Percentiles rank a stretch among this genome's conserved stretches.
Evolutionary conservation across 345 rosid species (phyloP).

Genomic region (Camelina laxa): DNA sequence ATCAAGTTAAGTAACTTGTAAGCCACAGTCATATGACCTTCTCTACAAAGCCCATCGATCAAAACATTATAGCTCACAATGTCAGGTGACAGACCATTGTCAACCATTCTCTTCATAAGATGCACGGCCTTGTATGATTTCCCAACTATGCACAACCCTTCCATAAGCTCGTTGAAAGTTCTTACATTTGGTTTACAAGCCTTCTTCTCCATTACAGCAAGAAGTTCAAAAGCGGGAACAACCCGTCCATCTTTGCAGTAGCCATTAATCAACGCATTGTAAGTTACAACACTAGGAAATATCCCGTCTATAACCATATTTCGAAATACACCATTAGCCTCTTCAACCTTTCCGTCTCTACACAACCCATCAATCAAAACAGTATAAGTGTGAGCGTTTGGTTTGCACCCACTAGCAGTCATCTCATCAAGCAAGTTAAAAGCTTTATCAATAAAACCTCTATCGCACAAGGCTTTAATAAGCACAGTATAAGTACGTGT

Average conservation of each 20-base stretch:
- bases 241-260: slow-evolving; percentile 54
- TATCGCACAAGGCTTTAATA: slow-evolving; percentile 53
- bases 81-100: slow-evolving; percentile 50
- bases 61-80: slow-evolving; percentile 51
- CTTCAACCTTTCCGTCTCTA: slow-evolving; percentile 52
- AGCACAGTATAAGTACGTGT: slow-evolving; percentile 53
- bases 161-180: slow-evolving; percentile 62
- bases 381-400: slow-evolving; percentile 53
- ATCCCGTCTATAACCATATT: slow-evolving; percentile 48
- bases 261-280: slow-evolving; percentile 58
- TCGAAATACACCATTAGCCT: slow-evolving; percentile 51
- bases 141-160: slow-evolving; percentile 56
- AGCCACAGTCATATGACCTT: slow-evolving; percentile 50
- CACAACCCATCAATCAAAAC: slow-evolving; percentile 56
- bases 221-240: slow-evolving; percentile 55
- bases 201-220: slow-evolving; percentile 54
- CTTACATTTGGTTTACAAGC: slow-evolving; percentile 55
- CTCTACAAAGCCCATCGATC: slow-evolving; percentile 54
- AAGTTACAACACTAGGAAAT: slow-evolving; percentile 50
- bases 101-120: slow-evolving; percentile 47
- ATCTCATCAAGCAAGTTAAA: slow-evolving; percentile 52
- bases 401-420: slow-evolving; percentile 50
- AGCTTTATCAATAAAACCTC: slow-evolving; percentile 49
- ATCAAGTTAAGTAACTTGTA: slow-evolving; percentile 48
- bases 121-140: slow-evolving; percentile 48